phyloP scores from a whole-genome alignment of 208 protist species.

The Leishmania guyanensis region DNA sequence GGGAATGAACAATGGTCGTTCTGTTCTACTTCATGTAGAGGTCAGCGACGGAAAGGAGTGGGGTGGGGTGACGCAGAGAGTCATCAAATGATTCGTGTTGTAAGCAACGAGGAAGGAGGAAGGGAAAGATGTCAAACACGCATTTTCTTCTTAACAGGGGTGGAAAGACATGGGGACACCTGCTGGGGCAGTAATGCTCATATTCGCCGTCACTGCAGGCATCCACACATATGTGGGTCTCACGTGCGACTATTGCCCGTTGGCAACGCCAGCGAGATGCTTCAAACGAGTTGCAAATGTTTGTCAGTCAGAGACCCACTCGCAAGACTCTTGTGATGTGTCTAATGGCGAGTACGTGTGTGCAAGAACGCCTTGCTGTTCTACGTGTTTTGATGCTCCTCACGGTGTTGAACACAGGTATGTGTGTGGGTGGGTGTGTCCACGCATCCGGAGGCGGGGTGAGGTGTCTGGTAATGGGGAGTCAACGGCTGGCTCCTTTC shows the following conservation, averaged over 20 bases:
- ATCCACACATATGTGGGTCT: not conserved
- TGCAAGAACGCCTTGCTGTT: not conserved
- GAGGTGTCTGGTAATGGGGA: not conserved
- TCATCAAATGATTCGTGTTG: not conserved
- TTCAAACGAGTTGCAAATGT: not conserved
- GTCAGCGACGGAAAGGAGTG: not conserved
- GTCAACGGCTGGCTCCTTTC: not conserved
- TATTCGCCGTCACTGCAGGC: not conserved
- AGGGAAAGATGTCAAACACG: not conserved
- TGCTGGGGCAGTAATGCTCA: not conserved
- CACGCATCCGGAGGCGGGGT: not conserved
- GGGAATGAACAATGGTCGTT: not conserved
- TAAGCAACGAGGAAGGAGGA: not conserved
- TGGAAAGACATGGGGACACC: not conserved
- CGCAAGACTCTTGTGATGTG: not conserved
- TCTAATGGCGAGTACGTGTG: not conserved
- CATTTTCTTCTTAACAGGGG: not conserved
- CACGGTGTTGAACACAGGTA: not conserved
- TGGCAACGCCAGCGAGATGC: not conserved
- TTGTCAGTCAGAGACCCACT: not conserved
- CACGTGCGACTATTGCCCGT: too few relatives aligned
- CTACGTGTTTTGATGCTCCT: not conserved
- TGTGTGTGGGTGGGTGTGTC: not conserved
- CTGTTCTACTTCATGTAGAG: not conserved
- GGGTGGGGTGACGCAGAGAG: not conserved